Conservation (phyloP, 495 filamentous ascomycete genomes). For the Pyrenula massariospora region DNA sequence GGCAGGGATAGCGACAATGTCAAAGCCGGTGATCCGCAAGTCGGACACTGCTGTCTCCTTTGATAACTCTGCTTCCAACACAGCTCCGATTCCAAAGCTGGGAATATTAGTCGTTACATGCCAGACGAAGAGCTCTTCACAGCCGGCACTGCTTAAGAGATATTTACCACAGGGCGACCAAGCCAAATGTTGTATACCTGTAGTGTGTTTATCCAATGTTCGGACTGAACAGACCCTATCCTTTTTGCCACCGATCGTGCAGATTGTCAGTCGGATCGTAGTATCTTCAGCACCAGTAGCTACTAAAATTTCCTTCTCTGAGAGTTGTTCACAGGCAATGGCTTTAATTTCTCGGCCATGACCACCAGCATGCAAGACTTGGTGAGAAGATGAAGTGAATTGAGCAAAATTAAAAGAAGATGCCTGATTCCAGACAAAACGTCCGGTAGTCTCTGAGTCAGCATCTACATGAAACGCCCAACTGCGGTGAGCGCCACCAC, state of each 20-base stretch:
- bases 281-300: constrained; percentile 92
- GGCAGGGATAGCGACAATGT: constrained; percentile 32
- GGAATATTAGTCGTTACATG: constrained; percentile 39
- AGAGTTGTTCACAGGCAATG: constrained; percentile 35
- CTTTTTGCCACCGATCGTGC: constrained; percentile 3
- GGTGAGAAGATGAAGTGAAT: constrained; percentile 33
- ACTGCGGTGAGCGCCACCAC: constrained; percentile 69
- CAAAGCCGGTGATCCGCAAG: constrained; percentile 68
- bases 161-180: constrained; percentile 55
- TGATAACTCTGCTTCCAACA: constrained; percentile 50
- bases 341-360: constrained; percentile 88
- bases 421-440: constrained; percentile 43
- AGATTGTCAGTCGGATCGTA: constrained; percentile 48
- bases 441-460: constrained; percentile 13
- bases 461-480: constrained; percentile 40
- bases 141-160: constrained; percentile 74
- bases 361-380: constrained; percentile 49
- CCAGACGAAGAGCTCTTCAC: constrained; percentile 87
- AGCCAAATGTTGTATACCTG: constrained; percentile 70
- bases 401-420: constrained; percentile 28
- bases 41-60: constrained; percentile 51
- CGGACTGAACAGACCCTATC: constrained; percentile 36
- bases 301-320: constrained; percentile 19
- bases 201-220: constrained; percentile 61
- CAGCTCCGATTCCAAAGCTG: constrained; percentile 41